phyloP scores from a whole-genome alignment of 805 yeast species.

The Wickerhamomyces bovis region DNA sequence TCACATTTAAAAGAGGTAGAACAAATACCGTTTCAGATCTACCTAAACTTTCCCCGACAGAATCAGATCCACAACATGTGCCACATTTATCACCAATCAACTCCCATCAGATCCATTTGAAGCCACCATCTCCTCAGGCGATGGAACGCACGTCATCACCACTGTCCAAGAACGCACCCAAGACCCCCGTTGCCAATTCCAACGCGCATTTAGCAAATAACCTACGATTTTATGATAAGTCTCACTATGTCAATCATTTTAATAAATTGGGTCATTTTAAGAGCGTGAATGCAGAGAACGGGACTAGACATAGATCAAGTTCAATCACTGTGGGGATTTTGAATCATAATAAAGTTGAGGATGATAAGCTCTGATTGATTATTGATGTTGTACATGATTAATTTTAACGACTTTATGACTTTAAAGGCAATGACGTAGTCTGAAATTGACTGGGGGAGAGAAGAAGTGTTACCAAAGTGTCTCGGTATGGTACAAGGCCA shows the following conservation, averaged over 20 bases:
- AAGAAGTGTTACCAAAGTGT: too few relatives aligned
- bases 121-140: background rate
- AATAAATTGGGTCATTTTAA: conserved; percentile 30
- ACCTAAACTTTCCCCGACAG: conserved; percentile 12
- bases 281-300: conserved; percentile 4
- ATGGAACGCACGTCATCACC: conserved; percentile 29
- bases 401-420: background rate
- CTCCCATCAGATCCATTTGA: background rate
- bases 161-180: conserved; percentile 29
- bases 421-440: too few relatives aligned
- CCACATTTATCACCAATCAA: background rate
- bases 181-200: conserved; percentile 24
- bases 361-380: background rate
- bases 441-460: too few relatives aligned
- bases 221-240: background rate
- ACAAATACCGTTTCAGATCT: conserved; percentile 8
- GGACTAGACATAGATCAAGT: conserved; percentile 16
- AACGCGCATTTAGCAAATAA: conserved; percentile 22
- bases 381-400: background rate
- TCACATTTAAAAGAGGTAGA: conserved; percentile 21
- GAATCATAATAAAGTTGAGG: background rate
- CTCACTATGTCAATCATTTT: conserved; percentile 35
- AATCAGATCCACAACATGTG: conserved; percentile 17
- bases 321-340: conserved; percentile 22
- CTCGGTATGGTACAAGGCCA: too few relatives aligned